A percentile compares a stretch with the other conserved stretches of the same genome.
Conservation (phyloP, 2,329 filamentous ascomycete species). For the Arthrobotrys sphaeroides region DNA sequence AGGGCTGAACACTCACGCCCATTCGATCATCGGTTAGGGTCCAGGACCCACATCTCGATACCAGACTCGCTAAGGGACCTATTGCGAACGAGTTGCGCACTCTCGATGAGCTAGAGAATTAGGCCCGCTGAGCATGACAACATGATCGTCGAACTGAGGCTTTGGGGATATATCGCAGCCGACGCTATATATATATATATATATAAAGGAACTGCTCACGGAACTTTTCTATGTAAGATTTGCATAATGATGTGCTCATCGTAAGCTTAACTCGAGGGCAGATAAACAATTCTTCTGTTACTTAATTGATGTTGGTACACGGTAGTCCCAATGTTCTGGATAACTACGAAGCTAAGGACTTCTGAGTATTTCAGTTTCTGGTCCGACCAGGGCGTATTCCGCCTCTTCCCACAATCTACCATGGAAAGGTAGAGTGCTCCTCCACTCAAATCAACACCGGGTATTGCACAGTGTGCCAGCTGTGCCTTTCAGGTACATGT, state of each 20-base stretch:
- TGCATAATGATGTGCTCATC: slow-evolving; percentile 6
- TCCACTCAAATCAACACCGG: background rate
- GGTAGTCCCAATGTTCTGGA: background rate
- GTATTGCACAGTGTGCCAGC: background rate
- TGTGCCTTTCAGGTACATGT: background rate
- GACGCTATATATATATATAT: background rate
- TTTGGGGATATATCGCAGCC: background rate
- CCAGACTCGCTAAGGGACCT: slow-evolving; percentile 19
- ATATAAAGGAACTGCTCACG: background rate
- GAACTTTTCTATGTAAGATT: background rate
- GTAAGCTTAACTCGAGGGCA: background rate
- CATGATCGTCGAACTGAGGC: slow-evolving; percentile 34
- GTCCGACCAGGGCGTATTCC: too few relatives aligned
- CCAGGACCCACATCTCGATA: slow-evolving; percentile 12
- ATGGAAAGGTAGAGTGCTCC: too few relatives aligned
- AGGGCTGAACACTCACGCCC: slow-evolving; percentile 32
- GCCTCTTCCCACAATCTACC: too few relatives aligned
- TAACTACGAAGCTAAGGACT: too few relatives aligned
- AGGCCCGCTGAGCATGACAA: slow-evolving; percentile 50
- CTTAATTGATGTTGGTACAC: too few relatives aligned
- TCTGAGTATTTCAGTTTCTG: too few relatives aligned
- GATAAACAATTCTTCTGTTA: background rate
- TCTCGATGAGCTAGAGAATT: background rate
- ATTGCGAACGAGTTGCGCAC: slow-evolving; percentile 33
- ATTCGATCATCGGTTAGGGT: slow-evolving; percentile 34